These are phyloP conservation scores for Sphaerostilbella broomeana DNA, from an alignment of 2,329 filamentous ascomycete genomes.

Conservation along the genomic window DNA sequence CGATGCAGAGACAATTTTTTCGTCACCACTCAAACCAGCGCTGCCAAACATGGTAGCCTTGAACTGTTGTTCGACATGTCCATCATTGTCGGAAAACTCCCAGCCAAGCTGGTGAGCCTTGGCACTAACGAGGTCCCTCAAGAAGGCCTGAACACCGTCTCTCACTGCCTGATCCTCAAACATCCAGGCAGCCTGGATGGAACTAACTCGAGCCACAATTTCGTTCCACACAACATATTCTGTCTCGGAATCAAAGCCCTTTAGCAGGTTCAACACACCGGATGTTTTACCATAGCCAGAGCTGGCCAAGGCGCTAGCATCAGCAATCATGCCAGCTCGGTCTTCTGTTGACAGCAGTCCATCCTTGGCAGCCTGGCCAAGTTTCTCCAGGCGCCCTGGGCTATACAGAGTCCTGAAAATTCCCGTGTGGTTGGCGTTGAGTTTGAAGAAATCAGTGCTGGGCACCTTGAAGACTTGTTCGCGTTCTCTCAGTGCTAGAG, in stretches of 20 bases:
- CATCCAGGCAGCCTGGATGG: constrained; percentile 80
- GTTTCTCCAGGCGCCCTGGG: constrained; percentile 75
- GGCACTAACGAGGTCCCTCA: constrained; percentile 66
- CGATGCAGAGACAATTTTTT: constrained; percentile 69
- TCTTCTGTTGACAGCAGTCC: constrained; percentile 76
- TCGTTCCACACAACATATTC: constrained; percentile 96
- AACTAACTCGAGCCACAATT: constrained; percentile 69
- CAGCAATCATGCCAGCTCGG: constrained; percentile 88
- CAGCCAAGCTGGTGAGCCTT: constrained; percentile 86
- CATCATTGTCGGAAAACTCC: constrained; percentile 77
- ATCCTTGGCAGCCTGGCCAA: constrained; percentile 74
- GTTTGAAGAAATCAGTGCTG: constrained; percentile 84
- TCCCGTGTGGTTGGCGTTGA: constrained; percentile 90
- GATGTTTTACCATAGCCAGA: constrained; percentile 94
- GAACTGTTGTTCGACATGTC: constrained; percentile 88
- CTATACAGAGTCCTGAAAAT: constrained; percentile 88
- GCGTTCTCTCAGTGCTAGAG: constrained; percentile 37
- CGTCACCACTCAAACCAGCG: constrained; percentile 74
- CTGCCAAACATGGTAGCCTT: constrained; percentile 84
- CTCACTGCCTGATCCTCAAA: constrained; percentile 64
- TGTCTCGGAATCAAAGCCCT: constrained; percentile 74
- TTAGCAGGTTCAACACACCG: constrained; percentile 75
- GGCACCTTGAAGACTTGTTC: constrained; percentile 73
- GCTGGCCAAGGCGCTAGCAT: constrained; percentile 80
- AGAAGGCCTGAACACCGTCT: constrained; percentile 76